Conservation (phyloP, 371 early-diverging fungal species). For the Rhizopus stolonifer region DNA sequence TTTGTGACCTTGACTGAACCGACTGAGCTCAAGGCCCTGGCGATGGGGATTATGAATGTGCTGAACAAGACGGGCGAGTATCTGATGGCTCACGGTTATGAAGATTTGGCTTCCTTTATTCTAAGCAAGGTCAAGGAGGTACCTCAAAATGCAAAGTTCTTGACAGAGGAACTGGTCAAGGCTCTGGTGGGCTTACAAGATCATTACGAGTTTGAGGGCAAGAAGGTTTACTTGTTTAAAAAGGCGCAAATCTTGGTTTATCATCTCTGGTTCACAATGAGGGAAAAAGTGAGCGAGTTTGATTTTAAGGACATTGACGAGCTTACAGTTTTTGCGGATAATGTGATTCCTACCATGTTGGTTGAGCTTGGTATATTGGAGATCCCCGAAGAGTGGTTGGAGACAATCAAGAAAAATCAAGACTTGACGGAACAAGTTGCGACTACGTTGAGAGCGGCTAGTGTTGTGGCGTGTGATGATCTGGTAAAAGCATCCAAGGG, state of each 20-base stretch:
- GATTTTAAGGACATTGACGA: conserved; percentile 62
- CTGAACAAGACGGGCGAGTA: conserved; percentile 72
- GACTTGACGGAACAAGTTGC: conserved; percentile 54
- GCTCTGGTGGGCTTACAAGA: conserved; percentile 75
- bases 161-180: conserved; percentile 55
- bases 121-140: conserved; percentile 53
- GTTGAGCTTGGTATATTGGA: conserved; percentile 53
- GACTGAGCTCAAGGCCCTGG: conserved; percentile 62
- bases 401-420: conserved; percentile 47
- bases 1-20: conserved; percentile 73
- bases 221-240: conserved; percentile 59
- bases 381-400: conserved; percentile 51
- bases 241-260: conserved; percentile 70
- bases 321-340: conserved; percentile 73
- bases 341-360: conserved; percentile 72
- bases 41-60: conserved; percentile 58
- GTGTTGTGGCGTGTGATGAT: conserved; percentile 65
- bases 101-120: conserved; percentile 69
- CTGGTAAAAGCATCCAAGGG: conserved; percentile 45
- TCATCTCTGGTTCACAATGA: conserved; percentile 44
- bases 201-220: conserved; percentile 27
- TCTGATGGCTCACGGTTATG: conserved; percentile 54
- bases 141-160: conserved; percentile 44
- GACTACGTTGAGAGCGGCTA: conserved; percentile 67
- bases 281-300: conserved; percentile 55